These are phyloP conservation scores for Plasmodium knowlesi DNA, from an alignment of 169 alveolate species.

Conservation along the genomic window DNA sequence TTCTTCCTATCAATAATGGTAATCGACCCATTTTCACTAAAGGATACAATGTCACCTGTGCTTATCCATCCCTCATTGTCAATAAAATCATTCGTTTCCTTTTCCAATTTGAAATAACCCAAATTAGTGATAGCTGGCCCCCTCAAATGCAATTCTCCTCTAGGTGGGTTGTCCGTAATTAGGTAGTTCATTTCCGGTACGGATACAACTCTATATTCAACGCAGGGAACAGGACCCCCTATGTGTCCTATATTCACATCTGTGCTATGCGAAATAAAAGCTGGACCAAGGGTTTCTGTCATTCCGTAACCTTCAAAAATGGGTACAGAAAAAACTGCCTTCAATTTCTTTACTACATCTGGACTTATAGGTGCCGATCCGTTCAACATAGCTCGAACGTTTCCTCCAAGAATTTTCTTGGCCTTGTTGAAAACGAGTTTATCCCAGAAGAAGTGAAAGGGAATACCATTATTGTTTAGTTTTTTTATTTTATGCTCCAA, in stretches of 20 bases:
- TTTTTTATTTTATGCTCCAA: constrained; percentile 71
- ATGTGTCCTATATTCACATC: constrained; percentile 85
- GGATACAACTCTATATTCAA: constrained; percentile 90
- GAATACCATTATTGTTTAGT: constrained; percentile 75
- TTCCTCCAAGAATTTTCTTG: constrained; percentile 93
- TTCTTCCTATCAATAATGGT: constrained; percentile 94
- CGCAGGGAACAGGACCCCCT: constrained; percentile 91
- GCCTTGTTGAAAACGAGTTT: constrained; percentile 85
- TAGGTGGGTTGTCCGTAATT: constrained; percentile 88
- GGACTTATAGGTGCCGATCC: constrained; percentile 93
- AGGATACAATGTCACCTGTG: constrained; percentile 94
- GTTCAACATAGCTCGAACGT: constrained; percentile 86
- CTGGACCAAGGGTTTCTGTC: constrained; percentile 94
- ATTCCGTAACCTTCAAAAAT: constrained; percentile 95
- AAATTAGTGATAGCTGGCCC: constrained; percentile 88
- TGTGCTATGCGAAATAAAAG: constrained; percentile 79
- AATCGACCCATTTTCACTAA: constrained; percentile 88
- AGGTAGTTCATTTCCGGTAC: constrained; percentile 94
- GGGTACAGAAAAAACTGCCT: constrained; percentile 87
- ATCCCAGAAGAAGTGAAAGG: constrained; percentile 84
- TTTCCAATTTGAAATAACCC: constrained; percentile 93
- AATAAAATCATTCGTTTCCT: constrained; percentile 88
- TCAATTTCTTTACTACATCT: constrained; percentile 87
- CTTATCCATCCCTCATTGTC: constrained; percentile 93
- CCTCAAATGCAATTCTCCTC: constrained; percentile 94